Evolutionary conservation across 331 rosid species (phyloP), one percentile per base, ranked within the genome.

Genomic region (Malus hybrid): DNA sequence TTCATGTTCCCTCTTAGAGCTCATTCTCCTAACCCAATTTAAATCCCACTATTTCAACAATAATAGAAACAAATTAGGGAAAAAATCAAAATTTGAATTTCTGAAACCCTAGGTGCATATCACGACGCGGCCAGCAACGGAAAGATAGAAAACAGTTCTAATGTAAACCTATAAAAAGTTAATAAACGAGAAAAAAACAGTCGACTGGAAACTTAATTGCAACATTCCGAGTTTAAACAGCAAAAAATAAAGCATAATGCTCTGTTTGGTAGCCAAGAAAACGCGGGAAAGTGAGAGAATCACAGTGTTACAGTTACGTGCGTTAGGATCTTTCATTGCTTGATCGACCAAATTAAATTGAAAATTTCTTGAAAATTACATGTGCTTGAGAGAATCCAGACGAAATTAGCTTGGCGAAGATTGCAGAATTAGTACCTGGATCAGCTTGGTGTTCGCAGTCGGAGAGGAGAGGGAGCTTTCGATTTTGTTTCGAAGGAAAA

Each of bases 1-100:
- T 29, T 74, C 81, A 33, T 31, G 77, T 14, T 65, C 80, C 73
- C 86, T 79, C 78, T 80, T 87, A 3, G 81, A 67, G 32, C 46
- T 72, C 90, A 83, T 86, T 36, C 20, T 68, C 16, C 13, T n/a
- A 18, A 42, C 70, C 68, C 24, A 11, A 16, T 24, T 66, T 63
- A 65, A 78, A 57, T 59, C 68, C 24, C 39, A 34, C 67, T 5
- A 56, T 6, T 12, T 64, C 68, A 6, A 29, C 6, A 55, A 12
- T 6, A 31, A 5, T 6, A 18, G 31, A 10, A 27, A 32, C 34
- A 13, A 48, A 50, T 66, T 44, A 68, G 24, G 65, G 22, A 6
- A 57, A 54, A 4, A 19, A 19, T 6, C 10, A 18, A 34, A 70
- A 70, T 6, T 42, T 54, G 7, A 22, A 52, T 22, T 59, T 55